Percentiles rank a stretch among this genome's conserved stretches.
These are phyloP conservation scores for Scheffersomyces quercinus DNA, from an alignment of 1,139 yeast genomes.

Conservation along the genomic window DNA sequence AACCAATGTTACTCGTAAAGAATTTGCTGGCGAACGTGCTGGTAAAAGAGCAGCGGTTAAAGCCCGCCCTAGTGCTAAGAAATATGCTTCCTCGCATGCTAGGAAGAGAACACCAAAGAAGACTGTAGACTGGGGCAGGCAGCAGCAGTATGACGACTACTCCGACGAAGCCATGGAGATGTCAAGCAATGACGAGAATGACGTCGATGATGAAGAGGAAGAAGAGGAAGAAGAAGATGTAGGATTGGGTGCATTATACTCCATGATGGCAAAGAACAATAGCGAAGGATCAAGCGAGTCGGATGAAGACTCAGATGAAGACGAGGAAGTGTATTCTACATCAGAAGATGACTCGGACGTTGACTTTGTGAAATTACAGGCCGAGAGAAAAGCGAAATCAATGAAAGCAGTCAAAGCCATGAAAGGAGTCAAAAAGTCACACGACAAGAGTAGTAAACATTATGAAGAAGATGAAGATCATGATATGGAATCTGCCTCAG, in stretches of 20 bases:
- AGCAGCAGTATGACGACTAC: constrained; percentile 5
- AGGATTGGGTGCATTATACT: constrained; percentile 27
- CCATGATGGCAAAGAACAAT: constrained; percentile 12
- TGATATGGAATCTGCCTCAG: constrained; percentile 2
- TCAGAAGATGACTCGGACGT: constrained; percentile 68
- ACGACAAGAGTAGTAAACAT: constrained; percentile 1
- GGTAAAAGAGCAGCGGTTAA: constrained; percentile 7
- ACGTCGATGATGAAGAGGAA: constrained; percentile 14
- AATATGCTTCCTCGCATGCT: constrained; percentile 11
- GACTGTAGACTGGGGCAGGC: constrained; percentile 19
- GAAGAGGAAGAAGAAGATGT: constrained; percentile 23
- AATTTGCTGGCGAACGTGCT: constrained; percentile 15
- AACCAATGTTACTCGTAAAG: background rate
- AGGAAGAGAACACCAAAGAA: constrained; percentile 28
- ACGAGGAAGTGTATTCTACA: constrained; percentile 34
- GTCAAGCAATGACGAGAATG: constrained; percentile 13
- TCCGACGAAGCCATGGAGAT: constrained; percentile 15
- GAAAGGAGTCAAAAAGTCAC: constrained; percentile 26
- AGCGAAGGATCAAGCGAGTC: constrained; percentile 1
- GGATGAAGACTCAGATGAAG: constrained; percentile 12
- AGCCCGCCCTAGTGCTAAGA: constrained; percentile 8
- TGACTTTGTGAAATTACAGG: constrained; percentile 70
- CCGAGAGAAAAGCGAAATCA: constrained; percentile 59
- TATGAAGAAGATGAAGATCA: constrained; percentile 3
- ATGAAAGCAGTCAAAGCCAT: constrained; percentile 51